Evolutionary conservation across 345 rosid genomes (phyloP).

Genomic region (Noccaea bulbosa): DNA sequence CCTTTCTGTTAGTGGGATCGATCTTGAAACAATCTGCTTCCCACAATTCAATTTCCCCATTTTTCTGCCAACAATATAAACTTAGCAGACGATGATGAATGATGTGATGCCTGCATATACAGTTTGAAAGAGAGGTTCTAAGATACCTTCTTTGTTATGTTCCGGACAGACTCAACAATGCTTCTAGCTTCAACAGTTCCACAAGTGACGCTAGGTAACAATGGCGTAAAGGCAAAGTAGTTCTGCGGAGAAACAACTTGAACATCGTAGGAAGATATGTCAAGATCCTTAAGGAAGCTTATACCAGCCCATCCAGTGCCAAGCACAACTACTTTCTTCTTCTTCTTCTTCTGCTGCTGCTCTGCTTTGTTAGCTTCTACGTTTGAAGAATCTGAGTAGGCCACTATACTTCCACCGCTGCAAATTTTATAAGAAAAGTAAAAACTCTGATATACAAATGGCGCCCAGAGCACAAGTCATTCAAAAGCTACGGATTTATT

Average conservation of each 20-base stretch:
- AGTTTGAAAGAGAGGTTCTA: neutral
- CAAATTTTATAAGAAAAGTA: conserved; percentile 24
- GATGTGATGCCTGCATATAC: neutral
- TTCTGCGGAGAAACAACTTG: conserved; percentile 92
- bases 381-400: conserved; percentile 62
- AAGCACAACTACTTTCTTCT: conserved; percentile 84
- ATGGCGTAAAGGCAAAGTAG: conserved; percentile 94
- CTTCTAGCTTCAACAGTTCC: conserved; percentile 98
- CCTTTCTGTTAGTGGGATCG: conserved; percentile 66
- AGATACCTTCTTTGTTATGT: conserved; percentile 81
- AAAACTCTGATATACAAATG: neutral
- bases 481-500: neutral
- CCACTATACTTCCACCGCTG: conserved; percentile 77
- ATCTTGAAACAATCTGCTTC: conserved; percentile 93
- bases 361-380: conserved; percentile 45
- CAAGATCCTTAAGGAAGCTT: conserved; percentile 86
- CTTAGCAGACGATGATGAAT: conserved; percentile 10
- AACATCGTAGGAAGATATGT: conserved; percentile 70
- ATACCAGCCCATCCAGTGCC: conserved; percentile 98
- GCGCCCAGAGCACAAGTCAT: conserved; percentile 6
- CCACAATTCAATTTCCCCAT: conserved; percentile 72
- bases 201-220: conserved; percentile 94
- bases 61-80: conserved; percentile 53
- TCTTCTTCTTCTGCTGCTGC: conserved; percentile 73
- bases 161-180: conserved; percentile 88